These are phyloP conservation scores for Pyrenochaeta sp. DNA, from an alignment of 2,329 filamentous ascomycete species.

Conservation along the genomic window DNA sequence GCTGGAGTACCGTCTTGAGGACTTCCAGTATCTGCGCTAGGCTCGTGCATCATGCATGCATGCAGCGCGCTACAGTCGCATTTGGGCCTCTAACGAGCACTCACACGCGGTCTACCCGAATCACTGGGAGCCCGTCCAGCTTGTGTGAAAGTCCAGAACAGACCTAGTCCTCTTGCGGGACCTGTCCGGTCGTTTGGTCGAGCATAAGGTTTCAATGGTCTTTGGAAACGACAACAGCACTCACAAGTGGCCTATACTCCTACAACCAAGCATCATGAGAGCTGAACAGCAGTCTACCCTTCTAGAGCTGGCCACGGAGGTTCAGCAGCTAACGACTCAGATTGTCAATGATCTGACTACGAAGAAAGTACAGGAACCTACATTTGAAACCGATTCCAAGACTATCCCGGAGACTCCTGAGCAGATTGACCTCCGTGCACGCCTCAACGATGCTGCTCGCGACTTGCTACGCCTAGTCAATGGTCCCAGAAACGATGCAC, in stretches of 20 bases:
- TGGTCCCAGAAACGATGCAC: conserved; percentile 21
- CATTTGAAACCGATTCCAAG: conserved; percentile 16
- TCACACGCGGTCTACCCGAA: neutral
- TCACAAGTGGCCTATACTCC: neutral
- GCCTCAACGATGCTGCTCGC: conserved; percentile 24
- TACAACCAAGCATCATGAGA: conserved; percentile 3
- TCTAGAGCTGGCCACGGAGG: conserved; percentile 17
- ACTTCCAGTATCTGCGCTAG: neutral
- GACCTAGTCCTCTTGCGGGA: neutral
- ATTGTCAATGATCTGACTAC: conserved; percentile 18
- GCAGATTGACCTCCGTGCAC: conserved; percentile 16
- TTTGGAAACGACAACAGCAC: neutral
- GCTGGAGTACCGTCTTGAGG: neutral
- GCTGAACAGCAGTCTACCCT: conserved; percentile 17
- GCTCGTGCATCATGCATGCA: neutral
- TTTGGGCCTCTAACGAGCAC: neutral
- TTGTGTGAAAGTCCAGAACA: neutral
- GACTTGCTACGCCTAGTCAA: conserved; percentile 35
- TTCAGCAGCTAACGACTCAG: conserved; percentile 16
- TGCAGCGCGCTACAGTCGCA: neutral
- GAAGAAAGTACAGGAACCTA: conserved; percentile 18
- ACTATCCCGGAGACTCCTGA: conserved; percentile 15
- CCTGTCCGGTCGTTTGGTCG: neutral
- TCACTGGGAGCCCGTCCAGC: neutral
- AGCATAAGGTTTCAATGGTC: neutral